Evolutionary conservation across 352 stramenopile genomes (phyloP), one percentile per base, ranked within the genome.

Genomic region (Pythium periplocum): DNA sequence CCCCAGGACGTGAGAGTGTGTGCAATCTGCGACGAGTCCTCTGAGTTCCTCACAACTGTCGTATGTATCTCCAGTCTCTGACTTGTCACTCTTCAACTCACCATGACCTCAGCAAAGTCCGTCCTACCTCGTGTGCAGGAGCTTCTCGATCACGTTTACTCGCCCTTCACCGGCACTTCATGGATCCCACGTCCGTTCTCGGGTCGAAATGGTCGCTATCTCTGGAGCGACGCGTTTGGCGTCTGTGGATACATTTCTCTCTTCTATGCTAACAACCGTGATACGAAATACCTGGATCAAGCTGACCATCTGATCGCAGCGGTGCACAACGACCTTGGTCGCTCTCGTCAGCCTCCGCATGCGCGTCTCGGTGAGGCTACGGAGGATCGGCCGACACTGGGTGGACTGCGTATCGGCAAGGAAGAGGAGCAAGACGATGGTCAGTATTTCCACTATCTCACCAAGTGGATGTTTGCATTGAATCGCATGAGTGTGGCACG

Each of bases 381-480:
- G 6, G 41, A 10, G 3, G 34, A 36, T 7, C 32, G 51, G 26
- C 65, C 65, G 7, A 63, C 53, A 31, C 49, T 37, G 2, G 65
- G 65, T 10, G 65, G 65, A 2, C 58, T 73, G 8, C 61, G 65
- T 42, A 73, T 73, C 43, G 65, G 65, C 50, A 73, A 73, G 45
- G 55, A 62, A 7, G 54, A 67, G 34, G 53, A 57, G 5, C 30
- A 57, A 6, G 65, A 73, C 30, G 65, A 73, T 51, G 65, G 65
- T 7, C 65, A 73, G 61, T 73, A 73, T 45, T 70, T 65, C 34
- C 65, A 73, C 57, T 73, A 73, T 42, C 44, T 73, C 33, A 73
- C 61, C 50, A 73, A 73, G 45, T 73, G 65, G 65, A 73, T 73
- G 61, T 73, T 73, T 36, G 65, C 65, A 32, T 51, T 73, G 33